Conservation (phyloP, 2,329 filamentous ascomycete species). For the Colletotrichum sp. region DNA sequence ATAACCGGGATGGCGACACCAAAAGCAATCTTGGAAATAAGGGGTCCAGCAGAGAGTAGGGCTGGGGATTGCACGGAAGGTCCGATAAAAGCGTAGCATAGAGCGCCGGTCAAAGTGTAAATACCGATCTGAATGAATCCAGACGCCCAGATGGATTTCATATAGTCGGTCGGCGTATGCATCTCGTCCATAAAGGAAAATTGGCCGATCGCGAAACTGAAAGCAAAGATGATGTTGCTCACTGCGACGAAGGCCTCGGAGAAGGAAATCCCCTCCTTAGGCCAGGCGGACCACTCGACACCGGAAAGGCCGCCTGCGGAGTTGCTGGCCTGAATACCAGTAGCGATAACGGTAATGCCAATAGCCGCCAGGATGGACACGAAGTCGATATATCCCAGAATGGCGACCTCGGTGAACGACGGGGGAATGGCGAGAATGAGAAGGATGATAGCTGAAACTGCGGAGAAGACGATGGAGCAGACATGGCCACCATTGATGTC, state of each 20-base stretch:
- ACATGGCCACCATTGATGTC: conserved; percentile 62
- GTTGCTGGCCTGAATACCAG: conserved; percentile 34
- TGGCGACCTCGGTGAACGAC: conserved; percentile 53
- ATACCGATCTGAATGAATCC: conserved; percentile 66
- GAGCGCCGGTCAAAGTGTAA: conserved; percentile 69
- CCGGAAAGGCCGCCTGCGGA: conserved; percentile 36
- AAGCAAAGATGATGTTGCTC: conserved; percentile 75
- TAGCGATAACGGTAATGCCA: conserved; percentile 35
- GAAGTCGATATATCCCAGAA: conserved; percentile 61
- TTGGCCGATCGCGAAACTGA: conserved; percentile 59
- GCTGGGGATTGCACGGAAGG: conserved; percentile 68
- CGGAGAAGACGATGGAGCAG: conserved; percentile 50
- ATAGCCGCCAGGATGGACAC: conserved; percentile 66
- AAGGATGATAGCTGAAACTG: conserved; percentile 50
- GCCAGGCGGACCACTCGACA: conserved; percentile 49
- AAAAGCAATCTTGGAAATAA: conserved; percentile 71
- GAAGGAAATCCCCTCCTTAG: conserved; percentile 49
- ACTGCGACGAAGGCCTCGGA: conserved; percentile 65
- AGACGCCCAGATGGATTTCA: conserved; percentile 64
- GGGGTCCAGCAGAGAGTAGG: conserved; percentile 65
- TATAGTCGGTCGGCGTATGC: conserved; percentile 51
- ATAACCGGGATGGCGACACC: conserved; percentile 75
- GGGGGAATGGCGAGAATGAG: conserved; percentile 51
- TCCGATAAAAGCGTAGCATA: conserved; percentile 75
- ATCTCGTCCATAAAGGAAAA: conserved; percentile 60